Base-by-base conservation (phyloP, 2,329 filamentous ascomycete species). In the Phialophora chinensis region DNA sequence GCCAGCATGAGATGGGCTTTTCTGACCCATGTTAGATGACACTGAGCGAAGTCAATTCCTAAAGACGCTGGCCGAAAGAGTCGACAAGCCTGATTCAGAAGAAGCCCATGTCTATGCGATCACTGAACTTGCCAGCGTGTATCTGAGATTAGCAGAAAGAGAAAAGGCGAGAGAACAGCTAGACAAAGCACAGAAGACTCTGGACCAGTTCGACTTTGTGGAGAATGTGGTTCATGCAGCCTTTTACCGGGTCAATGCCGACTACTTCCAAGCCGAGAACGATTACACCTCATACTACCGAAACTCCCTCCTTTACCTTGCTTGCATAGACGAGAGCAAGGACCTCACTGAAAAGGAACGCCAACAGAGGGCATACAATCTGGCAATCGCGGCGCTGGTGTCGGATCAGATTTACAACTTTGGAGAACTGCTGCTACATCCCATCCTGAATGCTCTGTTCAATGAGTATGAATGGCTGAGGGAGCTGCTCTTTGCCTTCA, bases 351-450 rank as follows among this genome's bases (percentile, higher is more conserved):
- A 88, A 62, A 83, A 86, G 62, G 93, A 99, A 78, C 90, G 91
- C 74, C 89, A 90, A 77, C 86, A 86, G 66, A 89, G 94, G 73
- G 95, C 95, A 53, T 96, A 97, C 81, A 93, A 97, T 78, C 89
- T 99, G 69, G 91, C 91, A 75, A 90, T 98, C 62, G 93, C 95
- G 31, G 95, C 95, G 10, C 86, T 99, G 8, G 91, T 97, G 47
- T 97, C 93, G 59, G 91, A 94, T 75, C 92, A 88, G 74, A 99
- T 98, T 82, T 98, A 99, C 87, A 99, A 99, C 84, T 99, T 99
- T 74, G 95, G 95, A 79, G 95, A 99, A 84, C 89, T 99, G n/a
- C 88, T 99, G 35, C 87, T 99, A 72, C 95, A 99, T 78, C 95
- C 95, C 3, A 96, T 99, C 76, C 89, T 99, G 70, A 91, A 97